Base-by-base conservation (phyloP, 371 early-diverging fungal genomes). In the Mortierella sp. region DNA sequence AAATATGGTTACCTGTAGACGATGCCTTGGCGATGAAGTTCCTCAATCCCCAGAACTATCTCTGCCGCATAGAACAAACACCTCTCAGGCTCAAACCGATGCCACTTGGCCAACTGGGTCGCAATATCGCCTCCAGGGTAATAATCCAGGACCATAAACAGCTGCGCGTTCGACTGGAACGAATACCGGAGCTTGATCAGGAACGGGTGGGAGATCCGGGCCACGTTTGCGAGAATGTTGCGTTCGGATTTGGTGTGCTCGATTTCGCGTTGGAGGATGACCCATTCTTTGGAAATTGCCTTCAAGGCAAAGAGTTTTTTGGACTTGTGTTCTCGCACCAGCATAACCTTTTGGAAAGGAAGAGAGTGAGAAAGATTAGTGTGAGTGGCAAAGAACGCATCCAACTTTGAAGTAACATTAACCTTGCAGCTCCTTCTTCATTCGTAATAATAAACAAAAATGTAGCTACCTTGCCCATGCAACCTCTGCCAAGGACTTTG, bases 21-120 rank as follows among this genome's bases (percentile, higher is more conserved):
- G 75, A 99, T 96, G 18, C 95, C 95, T 48, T 95, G 93, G 14
- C 90, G 88, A 83, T 99, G 99, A 71, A 99, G 88, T 76, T 95
- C 94, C 56, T 93, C 93, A 21, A 99, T 81, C 0, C 96, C 99
- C 16, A 97, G 83, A 7, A 97, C 88, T 24, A 98, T 93, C 82
- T 99, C 99, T 4, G 97, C 95, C 18, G 96, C 92, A 89, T 98
- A 98, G 77, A 97, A 95, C 48, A 93, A 83, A 7, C 96, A 94
- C 48, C 96, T 88, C 46, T 91, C 93, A 76, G 93, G 92, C 11
- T 91, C 82, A 78, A 99, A 97, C n/a, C 87, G 84, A 8, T 93
- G 90, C 70, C 91, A 92, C 38, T 91, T 87, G 1, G 90, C 91
- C 60, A 98, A 87, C 83, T 95, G 96, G 48, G 94, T 95, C 41